Percentiles rank a stretch among this genome's conserved stretches.
phyloP scores from a whole-genome alignment of 441 rosid species.

The Capsella rubella region DNA sequence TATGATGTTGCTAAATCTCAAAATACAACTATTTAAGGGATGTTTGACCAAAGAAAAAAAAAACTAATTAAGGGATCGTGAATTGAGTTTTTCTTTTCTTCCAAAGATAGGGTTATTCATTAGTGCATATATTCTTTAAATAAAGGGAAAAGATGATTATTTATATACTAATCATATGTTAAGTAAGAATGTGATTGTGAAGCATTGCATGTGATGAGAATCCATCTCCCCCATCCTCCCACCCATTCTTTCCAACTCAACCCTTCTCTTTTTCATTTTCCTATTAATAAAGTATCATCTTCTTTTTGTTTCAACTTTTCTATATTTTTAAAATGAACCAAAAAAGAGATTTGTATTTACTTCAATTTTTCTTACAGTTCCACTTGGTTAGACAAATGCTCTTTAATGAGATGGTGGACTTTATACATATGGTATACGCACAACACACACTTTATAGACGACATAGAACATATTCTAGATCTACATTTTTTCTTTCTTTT shows the following conservation, averaged over 20 bases:
- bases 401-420: slow-evolving; percentile 45
- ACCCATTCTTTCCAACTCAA: slow-evolving; percentile 50
- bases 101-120: neutral
- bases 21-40: no score
- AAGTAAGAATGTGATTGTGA: slow-evolving; percentile 26
- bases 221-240: slow-evolving; percentile 50
- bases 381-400: slow-evolving; percentile 44
- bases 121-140: slow-evolving; percentile 8
- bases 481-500: slow-evolving; percentile 17
- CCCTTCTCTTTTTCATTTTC: slow-evolving; percentile 40
- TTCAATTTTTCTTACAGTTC: slow-evolving; percentile 39
- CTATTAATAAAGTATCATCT: slow-evolving; percentile 42
- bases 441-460: slow-evolving; percentile 22
- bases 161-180: neutral
- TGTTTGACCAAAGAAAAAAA: neutral
- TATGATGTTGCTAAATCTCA: neutral
- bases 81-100: neutral
- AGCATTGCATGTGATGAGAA: slow-evolving; percentile 51
- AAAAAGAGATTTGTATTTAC: slow-evolving; percentile 18
- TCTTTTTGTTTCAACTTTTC: slow-evolving; percentile 42
- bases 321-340: neutral
- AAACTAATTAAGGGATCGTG: slow-evolving; percentile 6
- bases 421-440: slow-evolving; percentile 32
- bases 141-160: slow-evolving; percentile 12
- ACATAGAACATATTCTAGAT: slow-evolving; percentile 36